Conservation (phyloP, 345 rosid genomes). For the Noccaea caerulescens region DNA sequence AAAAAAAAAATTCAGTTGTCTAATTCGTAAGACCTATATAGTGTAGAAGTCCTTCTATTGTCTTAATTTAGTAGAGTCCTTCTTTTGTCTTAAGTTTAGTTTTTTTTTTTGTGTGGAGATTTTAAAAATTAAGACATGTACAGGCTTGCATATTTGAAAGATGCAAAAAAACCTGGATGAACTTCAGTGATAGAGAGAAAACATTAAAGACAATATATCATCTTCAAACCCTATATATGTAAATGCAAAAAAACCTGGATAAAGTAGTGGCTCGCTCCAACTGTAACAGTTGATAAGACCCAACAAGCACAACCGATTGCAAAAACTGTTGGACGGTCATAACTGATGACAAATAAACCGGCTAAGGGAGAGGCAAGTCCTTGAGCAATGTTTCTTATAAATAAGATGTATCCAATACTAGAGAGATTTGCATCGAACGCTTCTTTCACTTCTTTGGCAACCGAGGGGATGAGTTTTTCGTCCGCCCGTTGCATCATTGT, state of each 20-base stretch:
- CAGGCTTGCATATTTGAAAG: no score
- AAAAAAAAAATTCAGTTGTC: no score
- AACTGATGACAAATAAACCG: slow-evolving; percentile 67
- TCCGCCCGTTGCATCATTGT: slow-evolving; percentile 93
- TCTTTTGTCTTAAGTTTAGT: no score
- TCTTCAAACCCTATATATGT: slow-evolving; percentile 24
- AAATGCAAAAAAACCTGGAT: slow-evolving; percentile 48
- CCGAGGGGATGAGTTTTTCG: slow-evolving; percentile 83
- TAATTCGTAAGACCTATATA: no score
- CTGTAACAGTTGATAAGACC: slow-evolving; percentile 84
- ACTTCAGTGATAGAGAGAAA: no score
- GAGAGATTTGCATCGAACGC: slow-evolving; percentile 77
- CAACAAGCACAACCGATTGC: slow-evolving; percentile 77
- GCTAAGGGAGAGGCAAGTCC: slow-evolving; percentile 82
- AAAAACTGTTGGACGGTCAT: slow-evolving; percentile 78
- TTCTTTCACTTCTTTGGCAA: slow-evolving; percentile 88
- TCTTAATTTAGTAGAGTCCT: no score
- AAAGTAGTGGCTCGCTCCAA: slow-evolving; percentile 67
- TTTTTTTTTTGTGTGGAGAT: no score
- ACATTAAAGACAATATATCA: neutral
- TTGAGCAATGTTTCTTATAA: slow-evolving; percentile 83
- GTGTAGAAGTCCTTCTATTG: no score
- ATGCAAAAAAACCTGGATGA: no score
- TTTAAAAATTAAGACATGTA: no score
- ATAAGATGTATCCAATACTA: slow-evolving; percentile 77